phyloP scores from a whole-genome alignment of 768 basidiomycete genomes.

The Rickenella mellea region DNA sequence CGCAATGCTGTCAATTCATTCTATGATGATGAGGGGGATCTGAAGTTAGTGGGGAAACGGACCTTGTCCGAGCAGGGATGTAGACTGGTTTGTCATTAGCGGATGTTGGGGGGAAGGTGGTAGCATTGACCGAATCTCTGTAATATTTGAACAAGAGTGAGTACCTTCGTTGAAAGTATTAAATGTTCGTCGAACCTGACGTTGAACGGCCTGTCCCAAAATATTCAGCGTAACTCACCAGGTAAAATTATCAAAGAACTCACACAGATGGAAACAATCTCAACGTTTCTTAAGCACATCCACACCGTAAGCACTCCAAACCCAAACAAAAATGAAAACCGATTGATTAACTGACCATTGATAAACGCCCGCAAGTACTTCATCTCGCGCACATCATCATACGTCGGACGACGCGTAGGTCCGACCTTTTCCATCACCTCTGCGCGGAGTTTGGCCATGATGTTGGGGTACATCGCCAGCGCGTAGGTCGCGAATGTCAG shows the following conservation, averaged over 20 bases:
- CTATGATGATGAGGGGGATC: not conserved
- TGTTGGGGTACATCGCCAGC: constrained; percentile 42
- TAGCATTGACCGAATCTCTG: constrained; percentile 15
- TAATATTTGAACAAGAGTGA: constrained; percentile 16
- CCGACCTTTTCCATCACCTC: constrained; percentile 51
- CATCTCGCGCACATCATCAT: constrained; percentile 51
- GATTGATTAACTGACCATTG: constrained; percentile 33
- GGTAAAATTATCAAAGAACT: not conserved
- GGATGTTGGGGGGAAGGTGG: constrained; percentile 25
- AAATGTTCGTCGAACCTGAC: no score
- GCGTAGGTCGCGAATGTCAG: constrained; percentile 29
- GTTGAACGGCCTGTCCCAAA: constrained; percentile 13
- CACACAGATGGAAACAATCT: constrained; percentile 44
- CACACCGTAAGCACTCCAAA: not conserved
- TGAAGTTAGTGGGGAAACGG: not conserved
- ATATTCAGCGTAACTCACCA: not conserved
- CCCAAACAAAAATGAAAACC: not conserved
- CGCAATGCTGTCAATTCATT: not conserved
- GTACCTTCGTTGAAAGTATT: no score
- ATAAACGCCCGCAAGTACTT: constrained; percentile 57
- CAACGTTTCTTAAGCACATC: constrained; percentile 33
- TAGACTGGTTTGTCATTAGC: constrained; percentile 38
- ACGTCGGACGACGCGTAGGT: constrained; percentile 34
- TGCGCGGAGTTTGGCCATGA: constrained; percentile 38
- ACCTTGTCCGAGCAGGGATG: constrained; percentile 33